Conservation (phyloP, 2,329 filamentous ascomycete genomes). For the Pezicula neosporulosa region DNA sequence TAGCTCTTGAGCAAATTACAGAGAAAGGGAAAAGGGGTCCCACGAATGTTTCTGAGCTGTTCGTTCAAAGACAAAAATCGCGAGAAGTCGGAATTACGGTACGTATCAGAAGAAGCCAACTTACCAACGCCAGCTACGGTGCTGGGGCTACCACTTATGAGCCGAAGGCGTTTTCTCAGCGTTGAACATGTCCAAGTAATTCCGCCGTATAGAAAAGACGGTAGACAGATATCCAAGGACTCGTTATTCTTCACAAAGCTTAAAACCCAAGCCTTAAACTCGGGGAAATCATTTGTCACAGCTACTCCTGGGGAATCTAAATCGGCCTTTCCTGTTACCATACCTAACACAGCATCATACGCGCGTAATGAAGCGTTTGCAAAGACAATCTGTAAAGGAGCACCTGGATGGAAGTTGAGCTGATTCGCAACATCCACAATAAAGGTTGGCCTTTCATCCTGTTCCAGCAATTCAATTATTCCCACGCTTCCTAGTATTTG, state of each 20-base stretch:
- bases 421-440: constrained; percentile 64
- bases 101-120: background rate
- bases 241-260: constrained; percentile 50
- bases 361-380: constrained; percentile 64
- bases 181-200: constrained; percentile 70
- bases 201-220: constrained; percentile 58
- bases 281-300: constrained; percentile 44
- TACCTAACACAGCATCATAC: constrained; percentile 20
- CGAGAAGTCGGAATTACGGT: too few relatives aligned
- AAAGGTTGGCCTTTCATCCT: constrained; percentile 74
- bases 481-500: constrained; percentile 62
- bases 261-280: constrained; percentile 69
- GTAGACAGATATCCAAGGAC: constrained; percentile 47
- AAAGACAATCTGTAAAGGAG: constrained; percentile 60
- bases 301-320: constrained; percentile 31
- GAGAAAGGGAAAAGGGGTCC: constrained; percentile 3
- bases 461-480: constrained; percentile 69
- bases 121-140: constrained; percentile 13
- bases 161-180: constrained; percentile 62
- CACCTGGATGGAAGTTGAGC: constrained; percentile 46
- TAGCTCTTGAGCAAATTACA: constrained; percentile 32
- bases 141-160: constrained; percentile 56
- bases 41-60: too few relatives aligned
- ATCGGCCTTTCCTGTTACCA: constrained; percentile 22
- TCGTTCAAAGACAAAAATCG: too few relatives aligned